Percentiles rank a stretch among this genome's conserved stretches.
These are phyloP conservation scores for Graphilbum sp. DNA, from an alignment of 2,329 filamentous ascomycete genomes.

Conservation along the genomic window DNA sequence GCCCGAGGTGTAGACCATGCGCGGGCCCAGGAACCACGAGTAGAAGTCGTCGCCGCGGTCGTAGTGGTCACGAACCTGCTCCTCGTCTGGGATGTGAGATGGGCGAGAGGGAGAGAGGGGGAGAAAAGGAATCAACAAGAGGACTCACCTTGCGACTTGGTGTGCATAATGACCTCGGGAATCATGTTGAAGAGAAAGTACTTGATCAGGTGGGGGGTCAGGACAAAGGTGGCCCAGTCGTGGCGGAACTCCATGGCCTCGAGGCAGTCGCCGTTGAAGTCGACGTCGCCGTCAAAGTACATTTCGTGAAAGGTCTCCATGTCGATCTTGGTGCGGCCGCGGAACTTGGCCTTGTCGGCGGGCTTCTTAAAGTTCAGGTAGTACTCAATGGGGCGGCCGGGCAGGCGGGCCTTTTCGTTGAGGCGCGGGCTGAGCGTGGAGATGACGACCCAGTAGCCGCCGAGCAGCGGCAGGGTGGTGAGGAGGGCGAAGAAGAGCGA, in stretches of 20 bases:
- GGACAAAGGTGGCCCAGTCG: slow-evolving; percentile 65
- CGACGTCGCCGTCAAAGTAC: slow-evolving; percentile 90
- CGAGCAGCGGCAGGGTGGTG: slow-evolving; percentile 62
- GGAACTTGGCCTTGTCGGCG: slow-evolving; percentile 48
- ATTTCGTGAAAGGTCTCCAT: slow-evolving; percentile 94
- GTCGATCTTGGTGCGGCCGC: slow-evolving; percentile 64
- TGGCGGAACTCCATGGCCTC: slow-evolving; percentile 88
- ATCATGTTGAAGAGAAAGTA: slow-evolving; percentile 10
- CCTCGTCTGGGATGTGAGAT: slow-evolving; percentile 57
- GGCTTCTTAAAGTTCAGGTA: slow-evolving; percentile 70
- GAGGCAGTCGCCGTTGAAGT: slow-evolving; percentile 85
- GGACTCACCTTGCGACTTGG: slow-evolving; percentile 8
- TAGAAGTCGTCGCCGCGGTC: slow-evolving; percentile 98
- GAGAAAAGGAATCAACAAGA: neutral
- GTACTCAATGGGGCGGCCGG: slow-evolving; percentile 75
- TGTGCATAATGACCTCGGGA: slow-evolving; percentile 11
- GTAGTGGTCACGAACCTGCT: slow-evolving; percentile 95
- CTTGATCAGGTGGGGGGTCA: slow-evolving; percentile 9
- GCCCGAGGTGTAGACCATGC: slow-evolving; percentile 97
- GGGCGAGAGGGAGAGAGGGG: neutral
- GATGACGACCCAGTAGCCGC: slow-evolving; percentile 63
- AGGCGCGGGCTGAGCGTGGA: slow-evolving; percentile 74
- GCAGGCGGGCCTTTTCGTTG: slow-evolving; percentile 80
- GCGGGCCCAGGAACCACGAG: slow-evolving; percentile 92
- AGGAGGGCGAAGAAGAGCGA: slow-evolving; percentile 73